Evolutionary conservation across 106 monocot genomes (phyloP), one percentile per base, ranked within the genome.

Genomic region (Amphibolis antarctica): DNA sequence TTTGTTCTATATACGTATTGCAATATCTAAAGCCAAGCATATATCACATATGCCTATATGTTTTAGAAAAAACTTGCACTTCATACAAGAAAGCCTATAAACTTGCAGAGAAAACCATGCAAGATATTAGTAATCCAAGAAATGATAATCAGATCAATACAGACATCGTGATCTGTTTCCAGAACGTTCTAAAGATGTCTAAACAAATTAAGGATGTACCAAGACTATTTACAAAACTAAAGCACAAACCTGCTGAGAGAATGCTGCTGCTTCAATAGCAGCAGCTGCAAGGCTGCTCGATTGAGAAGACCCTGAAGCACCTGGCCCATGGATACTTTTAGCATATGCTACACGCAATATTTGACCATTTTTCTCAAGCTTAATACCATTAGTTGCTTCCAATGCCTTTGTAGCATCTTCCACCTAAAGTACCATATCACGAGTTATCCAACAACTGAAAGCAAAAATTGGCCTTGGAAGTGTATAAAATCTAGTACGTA

Each of bases 261-360:
- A 98, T 70, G 98, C 54, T 65, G 91, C 98, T 29, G 98, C 98
- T 73, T 98, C 98, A 75, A 98, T 98, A 55, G 98, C 98, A 72
- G 98, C 98, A 58, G 91, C 98, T 52, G 91, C 91, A 73, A 91
- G 87, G 65, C 82, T 91, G 60, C 87, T 91, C 18, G 96, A 90
- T 28, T 87, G 84, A 29, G 77, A 57, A 70, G 72, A 45, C 21
- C 83, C 86, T 48, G 80, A 67, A 46, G 79, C 44, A 54, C 79
- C 86, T 28, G 91, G 85, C 61, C 98, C 98, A 72, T 98, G 90
- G 53, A 85, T 85, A 46, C 74, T 98, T 80, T 91, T 98, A 52
- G 98, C 87, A 81, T 80, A 98, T 24, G 98, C 91, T 46, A 98
- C 98, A 68, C 98, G 91, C 63, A 98, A 60, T 18, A 85, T 58